Conservation (phyloP, 164 flowering plant species). For the Kalanchoe fedtschenkoi region DNA sequence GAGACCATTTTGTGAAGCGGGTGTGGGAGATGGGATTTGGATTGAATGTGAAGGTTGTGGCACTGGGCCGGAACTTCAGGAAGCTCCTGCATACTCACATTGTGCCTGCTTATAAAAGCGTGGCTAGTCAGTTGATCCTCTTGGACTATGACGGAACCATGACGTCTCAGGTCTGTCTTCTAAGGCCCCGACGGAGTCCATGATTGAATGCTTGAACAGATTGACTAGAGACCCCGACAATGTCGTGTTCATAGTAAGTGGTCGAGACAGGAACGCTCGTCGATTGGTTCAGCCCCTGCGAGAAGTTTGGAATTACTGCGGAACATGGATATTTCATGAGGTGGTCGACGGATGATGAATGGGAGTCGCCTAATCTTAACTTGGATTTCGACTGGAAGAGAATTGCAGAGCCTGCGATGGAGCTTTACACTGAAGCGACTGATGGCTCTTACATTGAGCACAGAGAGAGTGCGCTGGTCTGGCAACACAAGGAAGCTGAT, state of each 20-base stretch:
- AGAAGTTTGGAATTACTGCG: constrained; percentile 60
- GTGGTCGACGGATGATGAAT: constrained; percentile 44
- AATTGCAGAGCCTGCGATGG: constrained; percentile 59
- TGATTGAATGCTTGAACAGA: constrained; percentile 31
- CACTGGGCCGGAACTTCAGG: constrained; percentile 10
- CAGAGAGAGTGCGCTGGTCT: constrained; percentile 58
- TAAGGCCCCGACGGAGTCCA: constrained; percentile 48
- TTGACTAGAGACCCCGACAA: constrained; percentile 56
- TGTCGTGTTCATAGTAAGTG: constrained; percentile 69
- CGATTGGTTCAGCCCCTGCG: constrained; percentile 61
- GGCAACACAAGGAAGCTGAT: constrained; percentile 71
- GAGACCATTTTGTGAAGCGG: constrained; percentile 10
- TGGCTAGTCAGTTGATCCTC: constrained; percentile 53
- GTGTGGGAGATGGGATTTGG: constrained; percentile 13
- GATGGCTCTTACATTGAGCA: constrained; percentile 56
- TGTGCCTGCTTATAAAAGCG: too few species aligned
- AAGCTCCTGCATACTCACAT: constrained; percentile 8
- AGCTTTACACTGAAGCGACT: constrained; percentile 47
- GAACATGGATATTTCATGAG: constrained; percentile 70
- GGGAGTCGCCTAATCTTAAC: constrained; percentile 28
- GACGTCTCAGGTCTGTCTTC: constrained; percentile 34
- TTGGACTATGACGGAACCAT: constrained; percentile 76
- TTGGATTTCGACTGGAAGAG: constrained; percentile 51
- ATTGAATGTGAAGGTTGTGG: constrained; percentile 8
- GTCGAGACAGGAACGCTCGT: constrained; percentile 44